Conservation (phyloP, 1,284 basidiomycete species). For the Microstroma glucosiphilum region DNA sequence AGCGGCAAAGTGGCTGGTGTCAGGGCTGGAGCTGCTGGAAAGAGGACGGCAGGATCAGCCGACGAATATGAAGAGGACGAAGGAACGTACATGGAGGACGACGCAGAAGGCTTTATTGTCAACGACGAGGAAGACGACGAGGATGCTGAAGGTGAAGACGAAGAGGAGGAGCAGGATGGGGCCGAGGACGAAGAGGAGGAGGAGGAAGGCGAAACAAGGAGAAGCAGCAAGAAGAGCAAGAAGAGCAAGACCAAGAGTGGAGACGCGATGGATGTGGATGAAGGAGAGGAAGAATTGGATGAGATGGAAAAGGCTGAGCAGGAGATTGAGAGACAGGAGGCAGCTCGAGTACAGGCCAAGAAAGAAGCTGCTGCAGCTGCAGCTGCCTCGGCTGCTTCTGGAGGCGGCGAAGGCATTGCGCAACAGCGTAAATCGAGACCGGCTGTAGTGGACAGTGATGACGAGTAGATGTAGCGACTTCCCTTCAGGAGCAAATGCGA, state of each 20-base stretch:
- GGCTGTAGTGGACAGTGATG: neutral
- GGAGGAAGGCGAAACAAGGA: neutral
- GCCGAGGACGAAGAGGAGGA: neutral
- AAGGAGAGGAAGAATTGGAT: conserved; percentile 1
- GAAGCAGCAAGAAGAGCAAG: neutral
- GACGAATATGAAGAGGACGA: conserved; percentile 5
- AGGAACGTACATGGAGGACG: neutral
- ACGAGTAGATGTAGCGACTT: neutral
- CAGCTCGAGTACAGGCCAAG: neutral
- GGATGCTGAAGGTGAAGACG: conserved; percentile 6
- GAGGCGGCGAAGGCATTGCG: neutral
- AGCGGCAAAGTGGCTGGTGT: neutral
- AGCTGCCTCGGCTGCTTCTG: neutral
- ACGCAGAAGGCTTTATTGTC: conserved; percentile 7
- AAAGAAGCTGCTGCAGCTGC: neutral
- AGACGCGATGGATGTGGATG: conserved; percentile 2
- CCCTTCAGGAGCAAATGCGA: no score
- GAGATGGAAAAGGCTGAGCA: conserved; percentile 4
- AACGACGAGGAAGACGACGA: conserved; percentile 5
- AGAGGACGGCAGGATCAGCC: neutral
- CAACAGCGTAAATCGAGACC: no score
- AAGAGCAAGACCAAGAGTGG: conserved; percentile 1
- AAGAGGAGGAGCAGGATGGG: neutral
- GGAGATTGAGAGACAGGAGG: conserved; percentile 4
- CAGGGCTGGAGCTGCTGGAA: neutral